Percentiles rank a stretch among this genome's conserved stretches.
These are phyloP conservation scores for Salix koriyanagi DNA, from an alignment of 345 rosid genomes.

Conservation along the genomic window DNA sequence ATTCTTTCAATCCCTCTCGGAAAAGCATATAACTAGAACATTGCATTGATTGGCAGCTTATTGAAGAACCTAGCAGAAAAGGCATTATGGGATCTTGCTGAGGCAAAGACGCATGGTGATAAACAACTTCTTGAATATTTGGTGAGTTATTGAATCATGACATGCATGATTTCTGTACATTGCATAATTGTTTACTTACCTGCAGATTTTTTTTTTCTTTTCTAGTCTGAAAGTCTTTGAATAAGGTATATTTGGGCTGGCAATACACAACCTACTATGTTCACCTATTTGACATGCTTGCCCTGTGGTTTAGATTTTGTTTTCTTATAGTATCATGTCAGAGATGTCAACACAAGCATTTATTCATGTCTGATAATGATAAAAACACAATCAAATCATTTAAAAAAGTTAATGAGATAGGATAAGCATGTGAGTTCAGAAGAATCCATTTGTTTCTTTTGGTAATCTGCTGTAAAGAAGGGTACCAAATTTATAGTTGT, in stretches of 20 bases:
- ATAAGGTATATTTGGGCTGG: too few relatives aligned
- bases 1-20: background rate
- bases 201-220: background rate
- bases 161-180: background rate
- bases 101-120: conserved; percentile 63
- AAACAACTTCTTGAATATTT: conserved; percentile 66
- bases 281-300: background rate
- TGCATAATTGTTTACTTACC: background rate
- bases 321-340: background rate
- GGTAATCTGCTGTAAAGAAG: background rate
- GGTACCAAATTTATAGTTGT: background rate
- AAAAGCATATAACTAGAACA: background rate
- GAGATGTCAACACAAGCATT: background rate
- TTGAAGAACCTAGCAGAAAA: conserved; percentile 79
- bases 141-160: conserved; percentile 26
- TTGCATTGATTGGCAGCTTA: conserved; percentile 41
- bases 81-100: conserved; percentile 94
- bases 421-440: background rate
- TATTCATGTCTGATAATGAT: background rate
- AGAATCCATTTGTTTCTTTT: too few relatives aligned
- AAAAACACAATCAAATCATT: background rate
- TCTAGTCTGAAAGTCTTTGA: too few relatives aligned
- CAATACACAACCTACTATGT: too few relatives aligned
- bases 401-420: background rate
- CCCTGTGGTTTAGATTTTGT: background rate